These are phyloP conservation scores for Neurospora tetraspora DNA, from an alignment of 495 filamentous ascomycete species.

Conservation along the genomic window DNA sequence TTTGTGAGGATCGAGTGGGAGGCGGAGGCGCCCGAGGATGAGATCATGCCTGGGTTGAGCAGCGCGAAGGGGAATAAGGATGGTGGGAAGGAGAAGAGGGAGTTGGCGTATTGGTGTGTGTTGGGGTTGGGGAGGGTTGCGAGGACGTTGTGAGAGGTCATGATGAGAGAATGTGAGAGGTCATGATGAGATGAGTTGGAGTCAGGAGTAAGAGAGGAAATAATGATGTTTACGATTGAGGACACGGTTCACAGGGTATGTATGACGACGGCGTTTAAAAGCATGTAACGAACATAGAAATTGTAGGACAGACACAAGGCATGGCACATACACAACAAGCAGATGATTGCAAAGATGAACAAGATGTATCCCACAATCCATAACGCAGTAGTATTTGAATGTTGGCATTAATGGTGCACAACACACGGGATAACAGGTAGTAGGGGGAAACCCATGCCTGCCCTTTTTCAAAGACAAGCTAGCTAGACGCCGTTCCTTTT, in stretches of 20 bases:
- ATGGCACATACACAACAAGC: neutral
- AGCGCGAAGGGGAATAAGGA: slow-evolving; percentile 22
- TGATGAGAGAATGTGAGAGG: neutral
- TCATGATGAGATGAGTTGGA: neutral
- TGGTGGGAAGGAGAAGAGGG: slow-evolving; percentile 41
- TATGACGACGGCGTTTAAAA: neutral
- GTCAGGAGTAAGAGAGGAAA: neutral
- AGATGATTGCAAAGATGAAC: neutral
- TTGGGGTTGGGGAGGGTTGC: slow-evolving; percentile 73
- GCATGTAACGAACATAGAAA: neutral
- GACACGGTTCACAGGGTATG: neutral
- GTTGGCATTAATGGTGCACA: neutral
- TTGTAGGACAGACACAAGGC: neutral
- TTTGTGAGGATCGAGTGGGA: slow-evolving; percentile 93
- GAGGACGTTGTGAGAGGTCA: neutral
- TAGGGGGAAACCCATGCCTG: neutral
- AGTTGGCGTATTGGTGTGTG: slow-evolving; percentile 93
- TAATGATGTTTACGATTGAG: neutral
- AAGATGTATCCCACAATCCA: neutral
- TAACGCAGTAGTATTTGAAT: neutral
- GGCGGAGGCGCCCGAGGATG: slow-evolving; percentile 61
- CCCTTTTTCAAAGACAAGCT: slow-evolving; percentile 24
- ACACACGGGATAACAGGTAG: neutral
- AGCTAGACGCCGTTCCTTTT: slow-evolving; percentile 30
- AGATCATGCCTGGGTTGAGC: slow-evolving; percentile 29